Percentiles rank a stretch among this genome's conserved stretches.
phyloP scores from a whole-genome alignment of 306 rosid genomes.

The Citrullus amarus region DNA sequence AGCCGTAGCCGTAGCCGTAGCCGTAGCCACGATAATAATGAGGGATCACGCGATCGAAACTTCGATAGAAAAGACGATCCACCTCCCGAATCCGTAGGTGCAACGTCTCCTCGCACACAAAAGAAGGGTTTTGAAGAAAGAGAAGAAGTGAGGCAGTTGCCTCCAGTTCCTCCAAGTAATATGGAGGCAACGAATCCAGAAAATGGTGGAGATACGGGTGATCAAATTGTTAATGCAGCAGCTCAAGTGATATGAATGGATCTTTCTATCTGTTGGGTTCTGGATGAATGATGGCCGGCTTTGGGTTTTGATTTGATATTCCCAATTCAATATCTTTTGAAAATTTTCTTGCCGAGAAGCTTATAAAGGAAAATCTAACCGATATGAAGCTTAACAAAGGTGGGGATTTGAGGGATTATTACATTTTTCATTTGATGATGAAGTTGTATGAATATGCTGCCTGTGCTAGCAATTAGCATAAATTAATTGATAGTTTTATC shows the following conservation, averaged over 20 bases:
- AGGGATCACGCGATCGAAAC: conserved; percentile 20
- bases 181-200: conserved; percentile 20
- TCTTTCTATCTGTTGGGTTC: neutral
- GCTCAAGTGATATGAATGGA: neutral
- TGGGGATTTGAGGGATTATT: neutral
- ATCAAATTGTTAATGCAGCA: conserved; percentile 17
- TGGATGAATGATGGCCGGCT: neutral
- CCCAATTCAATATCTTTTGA: neutral
- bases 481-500: neutral
- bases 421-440: neutral
- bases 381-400: neutral
- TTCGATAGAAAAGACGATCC: conserved; percentile 23
- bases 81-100: conserved; percentile 23
- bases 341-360: neutral
- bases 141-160: conserved; percentile 22
- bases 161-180: conserved; percentile 29
- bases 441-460: neutral
- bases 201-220: conserved; percentile 14
- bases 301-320: neutral
- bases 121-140: conserved; percentile 18
- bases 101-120: conserved; percentile 23
- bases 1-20: conserved; percentile 29
- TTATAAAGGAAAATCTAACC: neutral
- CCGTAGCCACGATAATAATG: conserved; percentile 27
- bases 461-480: neutral